Conservation (phyloP, 495 filamentous ascomycete species). For the Penicillium soppii region DNA sequence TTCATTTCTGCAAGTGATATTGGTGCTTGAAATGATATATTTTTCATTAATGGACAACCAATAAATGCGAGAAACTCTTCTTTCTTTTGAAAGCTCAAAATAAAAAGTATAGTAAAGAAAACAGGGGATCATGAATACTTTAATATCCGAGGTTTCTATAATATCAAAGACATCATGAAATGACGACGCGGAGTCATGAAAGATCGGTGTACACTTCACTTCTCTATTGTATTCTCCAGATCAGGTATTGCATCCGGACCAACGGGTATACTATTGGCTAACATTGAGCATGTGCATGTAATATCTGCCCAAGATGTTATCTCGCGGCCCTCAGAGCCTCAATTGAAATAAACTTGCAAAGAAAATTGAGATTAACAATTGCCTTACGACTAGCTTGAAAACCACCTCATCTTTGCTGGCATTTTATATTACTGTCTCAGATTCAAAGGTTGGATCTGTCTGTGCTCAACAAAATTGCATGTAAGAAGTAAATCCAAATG, state of each 20-base stretch:
- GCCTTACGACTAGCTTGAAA: conserved; percentile 2
- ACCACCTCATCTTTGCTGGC: neutral
- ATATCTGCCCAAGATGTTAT: neutral
- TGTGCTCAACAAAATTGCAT: neutral
- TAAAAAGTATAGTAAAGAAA: too few species aligned
- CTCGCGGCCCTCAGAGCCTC: neutral
- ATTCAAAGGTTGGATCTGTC: neutral
- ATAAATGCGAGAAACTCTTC: too few species aligned
- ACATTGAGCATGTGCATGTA: neutral
- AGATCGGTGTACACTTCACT: neutral
- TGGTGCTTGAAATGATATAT: too few species aligned
- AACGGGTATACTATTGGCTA: neutral
- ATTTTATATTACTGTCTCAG: neutral
- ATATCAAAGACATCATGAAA: too few species aligned
- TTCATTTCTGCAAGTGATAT: neutral
- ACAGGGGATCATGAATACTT: too few species aligned
- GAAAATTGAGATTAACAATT: neutral
- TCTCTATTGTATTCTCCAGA: neutral
- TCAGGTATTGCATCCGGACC: neutral
- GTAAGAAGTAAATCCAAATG: neutral
- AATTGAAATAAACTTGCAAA: neutral
- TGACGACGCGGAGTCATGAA: neutral
- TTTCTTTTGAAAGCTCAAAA: too few species aligned
- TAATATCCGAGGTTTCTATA: too few species aligned
- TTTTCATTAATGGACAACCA: too few species aligned